Percentiles rank a stretch among this genome's conserved stretches.
Conservation (phyloP, 495 filamentous ascomycete species). For the Trypethelium eluteriae region DNA sequence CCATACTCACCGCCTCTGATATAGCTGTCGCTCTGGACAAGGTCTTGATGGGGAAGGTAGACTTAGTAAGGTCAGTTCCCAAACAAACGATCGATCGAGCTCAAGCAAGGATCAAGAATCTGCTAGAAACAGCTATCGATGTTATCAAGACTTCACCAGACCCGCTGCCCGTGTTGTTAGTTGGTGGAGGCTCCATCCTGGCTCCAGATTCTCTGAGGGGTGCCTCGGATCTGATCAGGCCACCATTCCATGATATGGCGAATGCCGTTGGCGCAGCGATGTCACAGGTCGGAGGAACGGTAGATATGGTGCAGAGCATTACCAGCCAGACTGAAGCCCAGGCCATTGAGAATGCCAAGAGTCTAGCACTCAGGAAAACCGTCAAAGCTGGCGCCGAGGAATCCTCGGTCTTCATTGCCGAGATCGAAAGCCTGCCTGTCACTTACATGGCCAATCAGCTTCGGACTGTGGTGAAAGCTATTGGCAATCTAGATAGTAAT, state of each 20-base stretch:
- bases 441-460: slow-evolving; percentile 38
- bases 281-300: slow-evolving; percentile 44
- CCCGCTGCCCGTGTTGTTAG: slow-evolving; percentile 42
- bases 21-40: slow-evolving; percentile 39
- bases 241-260: slow-evolving; percentile 38
- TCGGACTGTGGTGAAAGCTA: slow-evolving; percentile 16
- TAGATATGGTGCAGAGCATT: slow-evolving; percentile 42
- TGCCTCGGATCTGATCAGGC: slow-evolving; percentile 24
- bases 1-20: slow-evolving; percentile 45
- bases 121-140: slow-evolving; percentile 42
- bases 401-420: slow-evolving; percentile 38
- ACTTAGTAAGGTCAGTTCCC: slow-evolving; percentile 24
- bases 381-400: slow-evolving; percentile 41
- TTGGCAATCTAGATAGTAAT: slow-evolving; percentile 17
- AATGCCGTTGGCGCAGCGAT: slow-evolving; percentile 57
- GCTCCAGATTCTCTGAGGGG: slow-evolving; percentile 25
- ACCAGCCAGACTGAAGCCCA: slow-evolving; percentile 32
- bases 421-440: slow-evolving; percentile 40
- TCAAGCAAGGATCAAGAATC: slow-evolving; percentile 13
- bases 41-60: slow-evolving; percentile 36
- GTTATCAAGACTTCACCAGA: slow-evolving; percentile 45
- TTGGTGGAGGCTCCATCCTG: slow-evolving; percentile 35
- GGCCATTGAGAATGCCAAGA: slow-evolving; percentile 35
- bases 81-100: slow-evolving; percentile 25
- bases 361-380: slow-evolving; percentile 36